Percentiles rank a stretch among this genome's conserved stretches.
phyloP scores from a whole-genome alignment of 2,329 filamentous ascomycete genomes.

The Fusarium virguliforme region DNA sequence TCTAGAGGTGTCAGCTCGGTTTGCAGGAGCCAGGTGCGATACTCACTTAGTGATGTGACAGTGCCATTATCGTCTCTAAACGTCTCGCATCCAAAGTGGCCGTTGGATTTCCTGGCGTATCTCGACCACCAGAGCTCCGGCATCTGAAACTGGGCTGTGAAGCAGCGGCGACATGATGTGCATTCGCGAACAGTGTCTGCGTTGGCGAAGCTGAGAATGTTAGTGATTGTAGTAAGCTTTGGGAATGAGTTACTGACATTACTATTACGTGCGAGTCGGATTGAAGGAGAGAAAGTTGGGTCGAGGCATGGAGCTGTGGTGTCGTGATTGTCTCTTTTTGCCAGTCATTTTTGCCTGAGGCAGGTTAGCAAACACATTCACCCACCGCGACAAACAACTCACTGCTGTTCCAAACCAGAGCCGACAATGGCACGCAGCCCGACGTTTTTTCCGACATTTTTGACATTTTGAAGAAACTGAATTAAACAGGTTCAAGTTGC shows the following conservation, averaged over 20 bases:
- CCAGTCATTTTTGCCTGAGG: slow-evolving; percentile 5
- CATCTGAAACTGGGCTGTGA: slow-evolving; percentile 42
- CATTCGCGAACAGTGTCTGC: slow-evolving; percentile 54
- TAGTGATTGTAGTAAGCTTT: rapidly evolving
- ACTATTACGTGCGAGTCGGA: slow-evolving; percentile 33
- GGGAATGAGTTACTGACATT: neutral
- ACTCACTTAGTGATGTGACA: slow-evolving; percentile 22
- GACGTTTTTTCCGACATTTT: neutral
- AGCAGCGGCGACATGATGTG: slow-evolving; percentile 43
- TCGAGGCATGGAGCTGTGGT: slow-evolving; percentile 3
- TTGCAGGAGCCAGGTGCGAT: rapidly evolving
- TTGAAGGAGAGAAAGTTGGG: neutral
- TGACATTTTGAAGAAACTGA: neutral
- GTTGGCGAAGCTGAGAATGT: slow-evolving; percentile 47
- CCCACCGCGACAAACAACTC: neutral
- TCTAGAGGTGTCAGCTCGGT: slow-evolving; percentile 8
- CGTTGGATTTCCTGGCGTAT: slow-evolving; percentile 56
- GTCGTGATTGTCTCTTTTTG: neutral
- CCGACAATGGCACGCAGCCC: neutral
- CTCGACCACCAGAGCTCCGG: slow-evolving; percentile 57
- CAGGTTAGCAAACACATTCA: slow-evolving; percentile 10
- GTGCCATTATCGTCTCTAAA: slow-evolving; percentile 46
- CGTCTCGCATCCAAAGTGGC: slow-evolving; percentile 57
- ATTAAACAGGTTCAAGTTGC: slow-evolving; percentile 1
- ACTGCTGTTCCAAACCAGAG: slow-evolving; percentile 33